These are phyloP conservation scores for Teunomyces aglyptinius DNA, from an alignment of 805 yeast genomes.

Conservation along the genomic window DNA sequence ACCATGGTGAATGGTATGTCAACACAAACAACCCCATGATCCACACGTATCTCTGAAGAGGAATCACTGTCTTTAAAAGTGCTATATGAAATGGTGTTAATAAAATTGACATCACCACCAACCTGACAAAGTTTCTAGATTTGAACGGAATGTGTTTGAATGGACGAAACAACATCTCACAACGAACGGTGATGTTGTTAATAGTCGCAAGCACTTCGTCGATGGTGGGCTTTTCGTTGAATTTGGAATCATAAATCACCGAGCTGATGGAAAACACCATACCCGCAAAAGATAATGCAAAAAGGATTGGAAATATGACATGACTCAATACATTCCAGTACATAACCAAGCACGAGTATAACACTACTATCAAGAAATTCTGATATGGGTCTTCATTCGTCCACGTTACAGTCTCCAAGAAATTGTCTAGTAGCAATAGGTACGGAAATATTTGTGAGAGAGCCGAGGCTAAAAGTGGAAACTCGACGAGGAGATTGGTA, in stretches of 20 bases:
- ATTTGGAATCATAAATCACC: constrained; percentile 39
- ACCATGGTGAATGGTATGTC: constrained; percentile 50
- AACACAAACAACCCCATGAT: constrained; percentile 35
- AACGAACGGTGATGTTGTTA: constrained; percentile 44
- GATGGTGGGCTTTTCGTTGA: constrained; percentile 48
- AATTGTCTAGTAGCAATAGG: constrained; percentile 42
- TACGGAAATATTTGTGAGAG: constrained; percentile 49
- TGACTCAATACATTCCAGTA: constrained; percentile 42
- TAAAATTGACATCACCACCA: constrained; percentile 28
- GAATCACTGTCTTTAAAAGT: constrained; percentile 30
- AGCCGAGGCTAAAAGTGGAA: constrained; percentile 47
- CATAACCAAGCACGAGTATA: constrained; percentile 37
- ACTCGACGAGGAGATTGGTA: constrained; percentile 34
- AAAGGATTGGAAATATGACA: constrained; percentile 38
- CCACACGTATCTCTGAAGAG: constrained; percentile 35
- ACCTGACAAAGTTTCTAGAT: constrained; percentile 24
- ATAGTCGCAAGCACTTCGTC: constrained; percentile 51
- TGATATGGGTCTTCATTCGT: constrained; percentile 50
- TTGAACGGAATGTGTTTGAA: constrained; percentile 28
- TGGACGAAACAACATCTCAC: constrained; percentile 41
- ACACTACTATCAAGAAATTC: constrained; percentile 42
- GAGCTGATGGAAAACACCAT: constrained; percentile 46
- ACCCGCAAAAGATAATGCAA: constrained; percentile 37
- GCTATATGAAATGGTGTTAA: constrained; percentile 46
- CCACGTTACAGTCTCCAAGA: constrained; percentile 52